phyloP scores from a whole-genome alignment of 768 basidiomycete species.

The Wakefieldia striispora region DNA sequence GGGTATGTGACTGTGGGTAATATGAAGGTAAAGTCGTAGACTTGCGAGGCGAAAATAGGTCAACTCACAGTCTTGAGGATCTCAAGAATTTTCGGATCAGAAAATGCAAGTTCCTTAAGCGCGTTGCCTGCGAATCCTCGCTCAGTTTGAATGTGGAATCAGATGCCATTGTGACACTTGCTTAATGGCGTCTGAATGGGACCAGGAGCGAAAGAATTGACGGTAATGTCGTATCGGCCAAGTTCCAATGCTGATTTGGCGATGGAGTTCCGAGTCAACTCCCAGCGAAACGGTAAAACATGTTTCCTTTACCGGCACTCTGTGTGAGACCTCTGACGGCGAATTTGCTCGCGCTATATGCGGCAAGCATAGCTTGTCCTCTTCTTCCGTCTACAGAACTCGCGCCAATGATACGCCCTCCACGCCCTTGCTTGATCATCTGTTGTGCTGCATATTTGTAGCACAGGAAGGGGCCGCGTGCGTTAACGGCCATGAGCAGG shows the following conservation, averaged over 20 bases:
- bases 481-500: slow-evolving; percentile 9
- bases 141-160: background rate
- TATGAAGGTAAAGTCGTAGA: too few relatives aligned
- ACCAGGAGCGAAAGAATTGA: slow-evolving; percentile 40
- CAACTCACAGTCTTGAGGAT: too few relatives aligned
- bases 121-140: background rate
- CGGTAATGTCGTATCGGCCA: slow-evolving; percentile 32
- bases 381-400: slow-evolving; percentile 9
- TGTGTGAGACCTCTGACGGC: slow-evolving; percentile 41
- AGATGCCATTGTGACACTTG: slow-evolving; percentile 5
- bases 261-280: background rate
- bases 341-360: slow-evolving; percentile 38
- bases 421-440: slow-evolving; percentile 35
- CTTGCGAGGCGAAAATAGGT: too few relatives aligned
- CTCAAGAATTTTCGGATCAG: background rate
- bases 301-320: slow-evolving; percentile 25
- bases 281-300: background rate
- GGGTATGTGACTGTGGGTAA: too few relatives aligned
- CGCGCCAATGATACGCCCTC: slow-evolving; percentile 53
- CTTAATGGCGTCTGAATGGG: slow-evolving; percentile 27
- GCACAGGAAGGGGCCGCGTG: background rate
- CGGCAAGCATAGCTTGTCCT: background rate
- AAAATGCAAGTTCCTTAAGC: background rate
- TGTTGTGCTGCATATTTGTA: too few relatives aligned
- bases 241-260: slow-evolving; percentile 24